phyloP scores from a whole-genome alignment of 768 basidiomycete species.

The Crucibulum laeve region DNA sequence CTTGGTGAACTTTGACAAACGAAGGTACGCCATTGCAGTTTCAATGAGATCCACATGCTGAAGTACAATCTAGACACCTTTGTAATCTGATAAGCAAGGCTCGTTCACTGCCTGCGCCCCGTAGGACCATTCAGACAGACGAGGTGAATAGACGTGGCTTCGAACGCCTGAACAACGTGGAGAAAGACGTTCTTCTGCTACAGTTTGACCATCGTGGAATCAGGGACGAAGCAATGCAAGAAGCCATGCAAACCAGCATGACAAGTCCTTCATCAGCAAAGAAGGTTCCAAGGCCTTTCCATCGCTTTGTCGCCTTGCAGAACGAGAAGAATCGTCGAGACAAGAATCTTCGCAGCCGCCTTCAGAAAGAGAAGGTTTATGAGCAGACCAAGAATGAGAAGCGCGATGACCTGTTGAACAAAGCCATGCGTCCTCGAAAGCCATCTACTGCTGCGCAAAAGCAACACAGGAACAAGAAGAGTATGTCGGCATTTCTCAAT shows the following conservation, averaged over 20 bases:
- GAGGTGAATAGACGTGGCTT: slow-evolving; percentile 65
- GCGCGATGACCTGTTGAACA: slow-evolving; percentile 70
- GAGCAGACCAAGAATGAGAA: slow-evolving; percentile 72
- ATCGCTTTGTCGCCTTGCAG: slow-evolving; percentile 56
- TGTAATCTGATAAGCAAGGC: slow-evolving; percentile 59
- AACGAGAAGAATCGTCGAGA: slow-evolving; percentile 83
- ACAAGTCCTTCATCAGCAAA: slow-evolving; percentile 44
- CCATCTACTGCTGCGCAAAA: slow-evolving; percentile 48
- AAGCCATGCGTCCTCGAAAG: slow-evolving; percentile 64
- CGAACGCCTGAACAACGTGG: slow-evolving; percentile 72
- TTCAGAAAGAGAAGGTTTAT: slow-evolving; percentile 71
- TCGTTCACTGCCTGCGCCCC: slow-evolving; percentile 36
- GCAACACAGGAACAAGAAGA: slow-evolving; percentile 84
- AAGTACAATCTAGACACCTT: slow-evolving; percentile 46
- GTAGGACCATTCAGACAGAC: slow-evolving; percentile 41
- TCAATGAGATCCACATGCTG: neutral
- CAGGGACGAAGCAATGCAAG: slow-evolving; percentile 71
- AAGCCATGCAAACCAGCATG: slow-evolving; percentile 43
- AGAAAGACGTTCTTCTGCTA: slow-evolving; percentile 56
- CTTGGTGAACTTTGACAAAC: slow-evolving; percentile 79
- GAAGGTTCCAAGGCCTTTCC: slow-evolving; percentile 62
- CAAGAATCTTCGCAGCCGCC: slow-evolving; percentile 58
- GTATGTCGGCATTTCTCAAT: slow-evolving; percentile 80
- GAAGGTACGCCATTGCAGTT: slow-evolving; percentile 46
- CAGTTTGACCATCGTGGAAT: slow-evolving; percentile 71